A percentile compares a stretch with the other conserved stretches of the same genome.
These are phyloP conservation scores for Echinochloa phyllopogon DNA, from an alignment of 176 grass and related monocot genomes.

Conservation along the genomic window DNA sequence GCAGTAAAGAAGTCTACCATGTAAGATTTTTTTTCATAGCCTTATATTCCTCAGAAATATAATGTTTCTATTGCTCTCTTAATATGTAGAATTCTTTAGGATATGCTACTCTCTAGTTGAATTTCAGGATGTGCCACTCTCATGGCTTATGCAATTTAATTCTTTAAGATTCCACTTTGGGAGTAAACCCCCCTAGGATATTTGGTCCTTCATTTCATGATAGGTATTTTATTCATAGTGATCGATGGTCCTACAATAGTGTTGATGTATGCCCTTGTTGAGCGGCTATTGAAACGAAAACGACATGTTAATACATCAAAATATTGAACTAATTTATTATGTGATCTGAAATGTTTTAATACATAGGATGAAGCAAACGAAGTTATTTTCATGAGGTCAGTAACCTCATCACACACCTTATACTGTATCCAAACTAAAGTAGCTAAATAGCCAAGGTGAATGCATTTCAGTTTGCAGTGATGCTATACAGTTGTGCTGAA, in stretches of 20 bases:
- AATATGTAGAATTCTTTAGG: neutral
- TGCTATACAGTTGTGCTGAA: neutral
- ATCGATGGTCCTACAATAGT: neutral
- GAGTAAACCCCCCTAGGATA: neutral
- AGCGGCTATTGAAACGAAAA: neutral
- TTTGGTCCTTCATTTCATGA: slow-evolving; percentile 15
- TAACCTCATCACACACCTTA: neutral
- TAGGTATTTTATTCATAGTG: slow-evolving; percentile 30
- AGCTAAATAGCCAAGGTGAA: slow-evolving; percentile 10
- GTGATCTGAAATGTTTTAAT: slow-evolving; percentile 24
- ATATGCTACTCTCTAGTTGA: neutral
- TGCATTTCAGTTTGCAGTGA: neutral
- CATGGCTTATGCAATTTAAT: neutral
- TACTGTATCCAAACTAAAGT: neutral
- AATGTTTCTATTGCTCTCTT: slow-evolving; percentile 22
- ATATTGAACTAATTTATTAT: slow-evolving; percentile 24
- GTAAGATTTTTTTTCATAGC: slow-evolving; percentile 52
- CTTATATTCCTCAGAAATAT: slow-evolving; percentile 12
- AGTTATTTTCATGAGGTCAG: neutral
- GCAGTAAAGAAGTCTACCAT: slow-evolving; percentile 76
- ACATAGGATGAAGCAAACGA: slow-evolving; percentile 14
- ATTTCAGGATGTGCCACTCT: neutral
- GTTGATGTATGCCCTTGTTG: neutral
- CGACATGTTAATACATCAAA: neutral
- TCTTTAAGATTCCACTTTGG: neutral